Percentiles rank a stretch among this genome's conserved stretches.
phyloP scores from a whole-genome alignment of 805 yeast species.

The Schwanniomyces pseudopolymorphus region DNA sequence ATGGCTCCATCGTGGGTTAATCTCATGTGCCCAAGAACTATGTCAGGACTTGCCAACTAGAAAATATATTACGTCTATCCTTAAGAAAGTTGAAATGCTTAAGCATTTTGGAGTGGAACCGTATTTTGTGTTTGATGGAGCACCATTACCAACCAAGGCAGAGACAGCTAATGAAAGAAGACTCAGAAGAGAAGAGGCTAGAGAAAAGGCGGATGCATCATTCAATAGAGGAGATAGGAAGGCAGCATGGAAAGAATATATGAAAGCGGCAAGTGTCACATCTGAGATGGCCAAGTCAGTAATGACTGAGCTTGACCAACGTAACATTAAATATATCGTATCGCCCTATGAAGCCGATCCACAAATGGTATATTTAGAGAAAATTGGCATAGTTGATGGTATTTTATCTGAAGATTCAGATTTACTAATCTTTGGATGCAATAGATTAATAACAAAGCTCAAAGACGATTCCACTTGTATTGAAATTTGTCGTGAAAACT shows the following conservation, averaged over 20 bases:
- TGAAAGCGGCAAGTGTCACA: slow-evolving; percentile 81
- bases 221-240: slow-evolving; percentile 52
- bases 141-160: slow-evolving; percentile 73
- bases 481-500: slow-evolving; percentile 60
- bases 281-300: slow-evolving; percentile 88
- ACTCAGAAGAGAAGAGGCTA: slow-evolving; percentile 56
- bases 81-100: slow-evolving; percentile 66
- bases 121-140: slow-evolving; percentile 92
- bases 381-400: slow-evolving; percentile 71
- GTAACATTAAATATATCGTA: slow-evolving; percentile 69
- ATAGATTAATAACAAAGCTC: slow-evolving; percentile 72
- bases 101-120: slow-evolving; percentile 70
- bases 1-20: slow-evolving; percentile 89
- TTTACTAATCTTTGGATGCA: slow-evolving; percentile 83
- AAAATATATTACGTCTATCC: slow-evolving; percentile 68
- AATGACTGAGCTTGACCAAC: slow-evolving; percentile 64
- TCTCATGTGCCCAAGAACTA: slow-evolving; percentile 80
- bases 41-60: slow-evolving; percentile 69
- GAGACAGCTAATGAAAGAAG: slow-evolving; percentile 69
- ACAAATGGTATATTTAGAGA: slow-evolving; percentile 89
- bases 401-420: slow-evolving; percentile 95
- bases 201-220: slow-evolving; percentile 52
- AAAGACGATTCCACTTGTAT: slow-evolving; percentile 74
- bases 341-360: slow-evolving; percentile 99
- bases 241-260: slow-evolving; percentile 65